Conservation (phyloP, 2,329 filamentous ascomycete genomes). For the Neocatenulostroma microsporum region DNA sequence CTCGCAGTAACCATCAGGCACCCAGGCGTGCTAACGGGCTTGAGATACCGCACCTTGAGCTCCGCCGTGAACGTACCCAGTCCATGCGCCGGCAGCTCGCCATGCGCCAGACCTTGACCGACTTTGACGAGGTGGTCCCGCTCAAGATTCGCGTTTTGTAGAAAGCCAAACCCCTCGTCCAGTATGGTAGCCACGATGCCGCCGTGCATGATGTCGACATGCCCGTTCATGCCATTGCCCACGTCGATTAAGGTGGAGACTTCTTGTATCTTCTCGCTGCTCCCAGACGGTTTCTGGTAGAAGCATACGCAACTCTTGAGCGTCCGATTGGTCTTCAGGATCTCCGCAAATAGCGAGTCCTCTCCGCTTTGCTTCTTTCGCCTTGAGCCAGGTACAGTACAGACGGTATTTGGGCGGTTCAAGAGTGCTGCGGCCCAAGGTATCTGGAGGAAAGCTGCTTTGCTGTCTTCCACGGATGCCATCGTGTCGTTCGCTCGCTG, state of each 20-base stretch:
- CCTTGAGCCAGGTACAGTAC: slow-evolving; percentile 33
- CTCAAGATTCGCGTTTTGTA: slow-evolving; percentile 40
- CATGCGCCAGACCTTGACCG: slow-evolving; percentile 10
- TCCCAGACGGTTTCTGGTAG: slow-evolving; percentile 32
- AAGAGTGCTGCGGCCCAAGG: slow-evolving; percentile 27
- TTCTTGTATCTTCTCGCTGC: slow-evolving; percentile 26
- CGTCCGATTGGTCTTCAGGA: slow-evolving; percentile 45
- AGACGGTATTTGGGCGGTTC: slow-evolving; percentile 30
- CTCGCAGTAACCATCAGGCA: slow-evolving; percentile 41
- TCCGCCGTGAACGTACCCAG: slow-evolving; percentile 44
- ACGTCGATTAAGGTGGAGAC: slow-evolving; percentile 37
- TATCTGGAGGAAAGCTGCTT: slow-evolving; percentile 23
- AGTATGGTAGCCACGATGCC: slow-evolving; percentile 52
- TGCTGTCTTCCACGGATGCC: slow-evolving; percentile 21
- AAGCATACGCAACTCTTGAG: slow-evolving; percentile 41
- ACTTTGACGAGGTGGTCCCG: slow-evolving; percentile 12
- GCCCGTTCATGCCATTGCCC: slow-evolving; percentile 48
- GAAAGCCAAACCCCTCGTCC: slow-evolving; percentile 50
- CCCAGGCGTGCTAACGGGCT: slow-evolving; percentile 45
- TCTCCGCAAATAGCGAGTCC: slow-evolving; percentile 48
- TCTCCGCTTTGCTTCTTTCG: slow-evolving; percentile 34
- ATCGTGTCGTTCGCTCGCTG: too few species aligned
- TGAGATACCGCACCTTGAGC: slow-evolving; percentile 49
- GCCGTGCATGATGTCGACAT: slow-evolving; percentile 48
- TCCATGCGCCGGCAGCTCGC: slow-evolving; percentile 18